Percentiles rank a stretch among this genome's conserved stretches.
Evolutionary conservation across 306 rosid genomes (phyloP).

Genomic region (cucumber (Cucumis sativus)): Cucumber_9930_V3 NC_026656.2:21379501-21380000

Average conservation of each 20-base stretch:
- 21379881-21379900: not conserved
- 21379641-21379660: not conserved
- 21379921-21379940: not conserved
- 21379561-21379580: not conserved
- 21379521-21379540: slow-evolving; percentile 25
- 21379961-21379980: not conserved
- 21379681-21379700: slow-evolving; percentile 13
- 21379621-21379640: slow-evolving; percentile 24
- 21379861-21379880: not conserved
- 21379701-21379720: slow-evolving; percentile 24
- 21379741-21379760: slow-evolving; percentile 30
- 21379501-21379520: not conserved
- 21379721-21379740: not conserved
- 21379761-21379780: slow-evolving; percentile 9
- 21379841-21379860: not conserved
- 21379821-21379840: not conserved
- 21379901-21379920: not conserved
- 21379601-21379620: not conserved
- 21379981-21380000: not conserved
- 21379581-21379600: slow-evolving; percentile 35
- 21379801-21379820: not conserved
- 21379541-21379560: not conserved
- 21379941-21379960: not conserved
- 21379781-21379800: not conserved
- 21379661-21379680: slow-evolving; percentile 38